Conservation (phyloP, 2,329 filamentous ascomycete genomes). For the Thelonectria blattea region DNA sequence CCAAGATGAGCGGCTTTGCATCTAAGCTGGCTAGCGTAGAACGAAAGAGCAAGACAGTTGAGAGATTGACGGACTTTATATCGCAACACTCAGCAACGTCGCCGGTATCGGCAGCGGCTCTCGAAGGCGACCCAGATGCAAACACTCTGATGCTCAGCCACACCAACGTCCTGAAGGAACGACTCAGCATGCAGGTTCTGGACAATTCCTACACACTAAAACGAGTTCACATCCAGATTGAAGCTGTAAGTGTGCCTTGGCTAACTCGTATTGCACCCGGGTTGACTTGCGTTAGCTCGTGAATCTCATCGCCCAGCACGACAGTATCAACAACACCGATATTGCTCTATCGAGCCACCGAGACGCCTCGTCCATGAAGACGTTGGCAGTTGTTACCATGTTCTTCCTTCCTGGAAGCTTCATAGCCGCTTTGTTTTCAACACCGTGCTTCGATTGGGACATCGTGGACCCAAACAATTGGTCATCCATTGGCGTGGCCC, state of each 20-base stretch:
- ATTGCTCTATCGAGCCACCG: slow-evolving; percentile 46
- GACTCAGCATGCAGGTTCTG: slow-evolving; percentile 44
- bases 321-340: slow-evolving; percentile 44
- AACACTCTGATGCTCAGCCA: slow-evolving; percentile 37
- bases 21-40: slow-evolving; percentile 46
- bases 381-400: slow-evolving; percentile 51
- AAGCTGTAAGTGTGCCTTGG: slow-evolving; percentile 40
- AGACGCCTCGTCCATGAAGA: slow-evolving; percentile 53
- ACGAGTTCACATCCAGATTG: slow-evolving; percentile 48
- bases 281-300: slow-evolving; percentile 40
- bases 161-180: slow-evolving; percentile 39
- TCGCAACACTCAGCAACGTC: slow-evolving; percentile 17
- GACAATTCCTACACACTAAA: slow-evolving; percentile 46
- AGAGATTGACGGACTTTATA: slow-evolving; percentile 44
- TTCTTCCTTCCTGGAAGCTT: slow-evolving; percentile 52
- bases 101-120: neutral
- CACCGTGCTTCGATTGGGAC: slow-evolving; percentile 44
- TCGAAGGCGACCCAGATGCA: slow-evolving; percentile 9
- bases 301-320: slow-evolving; percentile 47
- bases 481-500: slow-evolving; percentile 38
- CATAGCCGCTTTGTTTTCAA: slow-evolving; percentile 50
- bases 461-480: slow-evolving; percentile 26
- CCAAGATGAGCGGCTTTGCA: slow-evolving; percentile 43
- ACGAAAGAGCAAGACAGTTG: slow-evolving; percentile 45
- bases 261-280: neutral